A percentile compares a stretch with the other conserved stretches of the same genome.
phyloP scores from a whole-genome alignment of 768 basidiomycete species.

The Termitomyces sp. region DNA sequence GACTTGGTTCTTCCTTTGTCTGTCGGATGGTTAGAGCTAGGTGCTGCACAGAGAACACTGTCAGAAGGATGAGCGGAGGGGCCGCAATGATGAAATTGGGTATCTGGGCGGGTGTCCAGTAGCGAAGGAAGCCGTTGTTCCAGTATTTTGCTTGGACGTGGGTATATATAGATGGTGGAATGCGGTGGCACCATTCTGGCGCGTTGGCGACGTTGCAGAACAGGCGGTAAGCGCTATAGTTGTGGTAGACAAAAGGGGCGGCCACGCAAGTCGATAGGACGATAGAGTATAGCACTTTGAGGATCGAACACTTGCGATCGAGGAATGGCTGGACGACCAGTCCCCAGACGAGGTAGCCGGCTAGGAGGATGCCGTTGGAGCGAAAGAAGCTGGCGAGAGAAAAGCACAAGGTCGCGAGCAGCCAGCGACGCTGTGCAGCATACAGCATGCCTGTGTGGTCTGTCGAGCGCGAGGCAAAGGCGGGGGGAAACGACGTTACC shows the following conservation, averaged over 20 bases:
- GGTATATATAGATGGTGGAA: slow-evolving; percentile 69
- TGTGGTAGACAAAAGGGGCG: slow-evolving; percentile 68
- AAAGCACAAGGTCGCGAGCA: slow-evolving; percentile 55
- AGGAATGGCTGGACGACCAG: slow-evolving; percentile 53
- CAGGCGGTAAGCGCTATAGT: slow-evolving; percentile 53
- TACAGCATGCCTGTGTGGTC: slow-evolving; percentile 49
- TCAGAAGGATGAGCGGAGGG: slow-evolving; percentile 57
- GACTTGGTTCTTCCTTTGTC: background rate
- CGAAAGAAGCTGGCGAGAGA: slow-evolving; percentile 60
- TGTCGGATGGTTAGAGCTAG: slow-evolving; percentile 11
- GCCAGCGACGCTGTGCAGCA: slow-evolving; percentile 45
- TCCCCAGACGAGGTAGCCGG: slow-evolving; percentile 79
- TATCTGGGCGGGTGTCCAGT: slow-evolving; percentile 79
- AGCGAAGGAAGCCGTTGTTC: slow-evolving; percentile 78
- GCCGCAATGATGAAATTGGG: slow-evolving; percentile 84
- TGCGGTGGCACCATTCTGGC: slow-evolving; percentile 58
- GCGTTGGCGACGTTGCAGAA: slow-evolving; percentile 50
- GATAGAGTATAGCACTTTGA: slow-evolving; percentile 27
- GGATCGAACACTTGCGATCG: slow-evolving; percentile 24
- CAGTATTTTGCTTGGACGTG: slow-evolving; percentile 85
- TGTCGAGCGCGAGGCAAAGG: background rate
- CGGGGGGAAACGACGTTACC: slow-evolving; percentile 32
- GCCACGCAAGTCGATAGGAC: slow-evolving; percentile 43
- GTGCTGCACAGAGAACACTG: slow-evolving; percentile 33
- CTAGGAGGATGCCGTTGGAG: slow-evolving; percentile 72